Conservation (phyloP, 2,329 filamentous ascomycete species). For the Coniochaeta sp. region DNA sequence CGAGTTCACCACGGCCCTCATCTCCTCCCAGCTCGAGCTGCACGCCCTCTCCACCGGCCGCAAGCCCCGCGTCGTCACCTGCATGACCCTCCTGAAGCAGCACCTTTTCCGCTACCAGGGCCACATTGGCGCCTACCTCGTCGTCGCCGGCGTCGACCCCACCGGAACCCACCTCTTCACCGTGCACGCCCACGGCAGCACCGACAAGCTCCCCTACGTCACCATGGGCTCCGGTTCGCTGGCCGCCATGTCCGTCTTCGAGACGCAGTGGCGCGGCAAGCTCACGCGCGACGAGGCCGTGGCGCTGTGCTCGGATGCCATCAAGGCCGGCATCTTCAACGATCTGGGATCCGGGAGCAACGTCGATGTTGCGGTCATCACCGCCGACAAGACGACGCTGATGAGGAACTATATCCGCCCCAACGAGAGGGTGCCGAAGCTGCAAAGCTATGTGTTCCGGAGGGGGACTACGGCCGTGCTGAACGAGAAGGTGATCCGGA, state of each 20-base stretch:
- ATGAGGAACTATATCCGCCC: constrained; percentile 90
- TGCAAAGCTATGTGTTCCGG: constrained; percentile 85
- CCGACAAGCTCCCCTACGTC: constrained; percentile 97
- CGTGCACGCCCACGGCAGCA: constrained; percentile 95
- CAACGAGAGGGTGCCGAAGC: constrained; percentile 84
- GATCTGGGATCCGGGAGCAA: constrained; percentile 95
- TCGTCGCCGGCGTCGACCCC: constrained; percentile 92
- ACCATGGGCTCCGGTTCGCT: constrained; percentile 97
- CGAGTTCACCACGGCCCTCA: constrained; percentile 97
- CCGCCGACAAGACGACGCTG: constrained; percentile 87
- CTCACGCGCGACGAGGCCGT: constrained; percentile 76
- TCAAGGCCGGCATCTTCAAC: constrained; percentile 97
- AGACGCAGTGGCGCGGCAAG: constrained; percentile 84
- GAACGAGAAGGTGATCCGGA: constrained; percentile 92
- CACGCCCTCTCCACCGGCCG: constrained; percentile 94
- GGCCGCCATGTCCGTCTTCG: constrained; percentile 96
- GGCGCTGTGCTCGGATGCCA: constrained; percentile 75
- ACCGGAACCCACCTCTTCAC: constrained; percentile 95
- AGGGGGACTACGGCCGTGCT: constrained; percentile 91
- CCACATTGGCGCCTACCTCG: constrained; percentile 94
- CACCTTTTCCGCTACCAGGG: constrained; percentile 98
- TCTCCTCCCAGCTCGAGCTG: constrained; percentile 97
- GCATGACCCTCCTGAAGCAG: constrained; percentile 99
- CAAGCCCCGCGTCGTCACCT: constrained; percentile 93
- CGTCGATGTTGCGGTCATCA: constrained; percentile 94